Evolutionary conservation across 768 basidiomycete species (phyloP).

Genomic region (Candolleomyces aberdarensis): DNA sequence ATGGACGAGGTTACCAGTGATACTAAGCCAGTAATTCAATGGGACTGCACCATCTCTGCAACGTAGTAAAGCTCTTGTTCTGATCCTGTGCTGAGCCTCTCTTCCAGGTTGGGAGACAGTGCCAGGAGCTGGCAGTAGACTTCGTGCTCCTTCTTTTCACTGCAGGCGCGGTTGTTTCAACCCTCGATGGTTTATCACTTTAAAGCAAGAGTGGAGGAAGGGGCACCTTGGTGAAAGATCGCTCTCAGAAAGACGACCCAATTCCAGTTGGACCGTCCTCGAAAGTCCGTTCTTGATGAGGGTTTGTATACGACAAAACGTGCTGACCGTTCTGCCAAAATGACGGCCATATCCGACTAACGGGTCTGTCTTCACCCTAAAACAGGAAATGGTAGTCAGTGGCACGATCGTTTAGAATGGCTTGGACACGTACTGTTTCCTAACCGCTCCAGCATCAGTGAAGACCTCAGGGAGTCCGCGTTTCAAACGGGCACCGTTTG

Average conservation of each 20-base stretch:
- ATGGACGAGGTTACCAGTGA: not conserved
- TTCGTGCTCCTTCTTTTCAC: not conserved
- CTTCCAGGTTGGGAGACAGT: constrained; percentile 7
- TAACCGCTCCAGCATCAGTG: too few relatives aligned
- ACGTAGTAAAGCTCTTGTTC: constrained; percentile 16
- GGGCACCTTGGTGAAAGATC: constrained; percentile 1
- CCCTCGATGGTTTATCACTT: too few relatives aligned
- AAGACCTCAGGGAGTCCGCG: too few relatives aligned
- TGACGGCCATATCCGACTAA: constrained; percentile 21
- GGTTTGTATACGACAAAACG: constrained; percentile 11
- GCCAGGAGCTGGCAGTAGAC: constrained; percentile 1
- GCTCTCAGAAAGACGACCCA: constrained; percentile 1
- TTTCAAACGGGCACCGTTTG: too few relatives aligned
- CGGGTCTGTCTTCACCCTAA: constrained; percentile 4
- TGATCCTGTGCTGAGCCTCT: constrained; percentile 10
- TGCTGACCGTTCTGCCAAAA: constrained; percentile 7
- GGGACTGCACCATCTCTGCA: constrained; percentile 13
- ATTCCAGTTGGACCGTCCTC: constrained; percentile 2
- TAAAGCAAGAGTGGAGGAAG: too few relatives aligned
- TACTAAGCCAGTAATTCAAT: not conserved
- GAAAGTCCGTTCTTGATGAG: constrained; percentile 17
- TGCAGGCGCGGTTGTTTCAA: not conserved
- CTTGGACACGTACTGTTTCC: too few relatives aligned
- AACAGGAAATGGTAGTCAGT: not conserved
- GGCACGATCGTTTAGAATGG: too few relatives aligned